Percentiles rank a stretch among this genome's conserved stretches.
Evolutionary conservation across 495 filamentous ascomycete species (phyloP).

Genomic region (Neurospora tetrasperma): DNA sequence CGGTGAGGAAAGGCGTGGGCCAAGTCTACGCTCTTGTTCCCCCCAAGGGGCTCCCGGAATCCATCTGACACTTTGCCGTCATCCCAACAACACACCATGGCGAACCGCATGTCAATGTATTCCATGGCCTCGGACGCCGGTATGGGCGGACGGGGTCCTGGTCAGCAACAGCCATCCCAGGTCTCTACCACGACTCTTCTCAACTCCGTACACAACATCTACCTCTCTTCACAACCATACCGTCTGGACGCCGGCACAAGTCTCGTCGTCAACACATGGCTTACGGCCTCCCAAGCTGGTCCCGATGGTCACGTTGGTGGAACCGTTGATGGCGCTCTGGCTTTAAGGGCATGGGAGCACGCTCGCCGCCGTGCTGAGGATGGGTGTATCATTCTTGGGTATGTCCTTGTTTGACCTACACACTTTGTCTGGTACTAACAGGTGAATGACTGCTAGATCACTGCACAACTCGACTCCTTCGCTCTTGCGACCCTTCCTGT

Average conservation of each 20-base stretch:
- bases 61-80: slow-evolving; percentile 4
- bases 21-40: slow-evolving; percentile 1
- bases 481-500: slow-evolving; percentile 68
- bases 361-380: slow-evolving; percentile 90
- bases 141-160: slow-evolving; percentile 44
- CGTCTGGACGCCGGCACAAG: slow-evolving; percentile 84
- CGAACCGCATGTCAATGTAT: slow-evolving; percentile 73
- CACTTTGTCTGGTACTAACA: not conserved
- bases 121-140: slow-evolving; percentile 53
- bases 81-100: slow-evolving; percentile 45
- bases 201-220: slow-evolving; percentile 83
- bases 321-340: slow-evolving; percentile 69
- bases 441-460: slow-evolving; percentile 43
- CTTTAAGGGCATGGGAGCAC: slow-evolving; percentile 89
- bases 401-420: slow-evolving; percentile 15
- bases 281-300: slow-evolving; percentile 58
- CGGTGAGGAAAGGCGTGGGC: not conserved
- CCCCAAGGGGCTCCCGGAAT: slow-evolving; percentile 21
- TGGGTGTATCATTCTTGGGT: slow-evolving; percentile 87
- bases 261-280: slow-evolving; percentile 90
- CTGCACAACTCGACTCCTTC: slow-evolving; percentile 84
- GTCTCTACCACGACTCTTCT: slow-evolving; percentile 88
- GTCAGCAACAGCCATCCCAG: slow-evolving; percentile 62
- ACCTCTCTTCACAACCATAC: slow-evolving; percentile 71
- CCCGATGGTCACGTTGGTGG: slow-evolving; percentile 60